Conservation (phyloP, 352 stramenopile genomes). For the Pythium pyrilobum region DNA sequence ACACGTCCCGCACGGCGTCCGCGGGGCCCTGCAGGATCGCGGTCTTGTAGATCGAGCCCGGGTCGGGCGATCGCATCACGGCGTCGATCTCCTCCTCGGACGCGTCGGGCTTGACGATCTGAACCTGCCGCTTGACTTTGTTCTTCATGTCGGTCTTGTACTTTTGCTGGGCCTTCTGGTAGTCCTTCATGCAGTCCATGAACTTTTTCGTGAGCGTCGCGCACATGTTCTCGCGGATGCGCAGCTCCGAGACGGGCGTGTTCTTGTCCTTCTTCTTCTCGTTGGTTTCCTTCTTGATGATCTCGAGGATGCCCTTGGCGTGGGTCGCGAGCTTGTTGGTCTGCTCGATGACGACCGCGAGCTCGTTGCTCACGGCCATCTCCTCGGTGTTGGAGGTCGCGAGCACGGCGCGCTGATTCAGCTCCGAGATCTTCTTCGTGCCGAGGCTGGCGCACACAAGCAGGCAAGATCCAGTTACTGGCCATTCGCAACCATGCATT, state of each 20-base stretch:
- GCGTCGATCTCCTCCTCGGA: slow-evolving; percentile 96
- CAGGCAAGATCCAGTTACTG: too few relatives aligned
- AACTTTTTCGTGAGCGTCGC: slow-evolving; percentile 98
- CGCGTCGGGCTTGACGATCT: slow-evolving; percentile 97
- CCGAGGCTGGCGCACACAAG: slow-evolving; percentile 42
- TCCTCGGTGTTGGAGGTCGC: slow-evolving; percentile 93
- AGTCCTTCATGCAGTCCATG: slow-evolving; percentile 98
- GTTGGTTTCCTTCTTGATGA: slow-evolving; percentile 93
- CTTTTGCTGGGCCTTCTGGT: slow-evolving; percentile 96
- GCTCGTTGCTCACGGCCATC: slow-evolving; percentile 85
- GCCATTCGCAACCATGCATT: too few relatives aligned
- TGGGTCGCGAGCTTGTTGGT: slow-evolving; percentile 88
- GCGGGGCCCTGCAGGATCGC: slow-evolving; percentile 72
- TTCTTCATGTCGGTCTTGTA: slow-evolving; percentile 98
- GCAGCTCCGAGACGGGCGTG: slow-evolving; percentile 63
- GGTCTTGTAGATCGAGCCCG: slow-evolving; percentile 81
- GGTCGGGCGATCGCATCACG: slow-evolving; percentile 90
- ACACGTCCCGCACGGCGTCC: slow-evolving; percentile 89
- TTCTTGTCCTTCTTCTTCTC: slow-evolving; percentile 91
- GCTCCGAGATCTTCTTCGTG: slow-evolving; percentile 88
- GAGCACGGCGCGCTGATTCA: slow-evolving; percentile 92
- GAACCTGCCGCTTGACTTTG: slow-evolving; percentile 96
- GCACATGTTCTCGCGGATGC: slow-evolving; percentile 96
- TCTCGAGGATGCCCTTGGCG: slow-evolving; percentile 48
- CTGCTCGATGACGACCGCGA: slow-evolving; percentile 87